Percentiles rank a stretch among this genome's conserved stretches.
These are phyloP conservation scores for Monilinia aucupariae DNA, from an alignment of 2,329 filamentous ascomycete genomes.

Conservation along the genomic window DNA sequence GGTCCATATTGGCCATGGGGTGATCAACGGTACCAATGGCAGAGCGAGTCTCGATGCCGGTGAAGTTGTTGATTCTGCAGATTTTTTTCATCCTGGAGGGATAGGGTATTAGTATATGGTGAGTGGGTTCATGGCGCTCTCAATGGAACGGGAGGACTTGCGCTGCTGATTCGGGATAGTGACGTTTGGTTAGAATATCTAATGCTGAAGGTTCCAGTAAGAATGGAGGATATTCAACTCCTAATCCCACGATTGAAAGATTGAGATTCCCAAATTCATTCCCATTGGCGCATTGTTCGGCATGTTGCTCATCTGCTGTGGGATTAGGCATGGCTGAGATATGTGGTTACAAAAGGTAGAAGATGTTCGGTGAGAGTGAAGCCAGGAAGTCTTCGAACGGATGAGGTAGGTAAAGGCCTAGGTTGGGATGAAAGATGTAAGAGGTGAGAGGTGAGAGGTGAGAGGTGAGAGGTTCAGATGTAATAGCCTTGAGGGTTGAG, in stretches of 20 bases:
- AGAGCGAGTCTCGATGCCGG: conserved; percentile 58
- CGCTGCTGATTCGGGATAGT: conserved; percentile 56
- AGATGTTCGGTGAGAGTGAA: background rate
- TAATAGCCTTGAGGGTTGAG: too few species aligned
- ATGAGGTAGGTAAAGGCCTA: too few species aligned
- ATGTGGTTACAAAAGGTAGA: background rate
- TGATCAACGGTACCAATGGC: conserved; percentile 58
- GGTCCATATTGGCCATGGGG: conserved; percentile 52
- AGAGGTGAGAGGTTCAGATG: too few species aligned
- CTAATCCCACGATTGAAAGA: conserved; percentile 56
- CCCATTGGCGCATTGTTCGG: background rate
- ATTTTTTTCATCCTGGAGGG: conserved; percentile 54
- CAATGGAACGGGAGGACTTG: conserved; percentile 37
- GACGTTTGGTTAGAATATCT: conserved; percentile 48
- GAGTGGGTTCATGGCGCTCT: background rate
- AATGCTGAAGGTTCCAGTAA: conserved; percentile 46
- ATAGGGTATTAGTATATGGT: background rate
- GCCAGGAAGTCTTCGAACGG: too few species aligned
- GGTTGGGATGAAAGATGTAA: too few species aligned
- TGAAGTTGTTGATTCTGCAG: conserved; percentile 57
- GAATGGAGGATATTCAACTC: conserved; percentile 55
- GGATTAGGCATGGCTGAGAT: background rate
- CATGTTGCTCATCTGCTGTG: background rate
- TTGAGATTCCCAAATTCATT: conserved; percentile 44
- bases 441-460: too few species aligned